These are phyloP conservation scores for Arthroderma uncinatum DNA, from an alignment of 2,329 filamentous ascomycete species.

Conservation along the genomic window DNA sequence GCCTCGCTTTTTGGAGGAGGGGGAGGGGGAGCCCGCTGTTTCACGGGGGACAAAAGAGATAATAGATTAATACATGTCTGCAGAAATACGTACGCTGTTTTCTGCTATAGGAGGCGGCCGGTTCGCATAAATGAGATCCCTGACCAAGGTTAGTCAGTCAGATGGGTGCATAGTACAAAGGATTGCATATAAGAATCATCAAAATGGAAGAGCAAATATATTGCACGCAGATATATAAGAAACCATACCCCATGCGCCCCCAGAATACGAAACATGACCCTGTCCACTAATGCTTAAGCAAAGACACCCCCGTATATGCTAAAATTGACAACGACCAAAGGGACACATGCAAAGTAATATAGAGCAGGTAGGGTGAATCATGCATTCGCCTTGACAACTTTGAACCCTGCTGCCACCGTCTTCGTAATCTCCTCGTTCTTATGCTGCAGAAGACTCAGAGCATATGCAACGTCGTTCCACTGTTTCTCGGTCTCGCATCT, in stretches of 20 bases:
- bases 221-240: not conserved
- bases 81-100: not conserved
- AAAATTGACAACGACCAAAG: no score
- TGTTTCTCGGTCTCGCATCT: slow-evolving; percentile 87
- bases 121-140: not conserved
- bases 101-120: not conserved
- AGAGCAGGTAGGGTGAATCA: slow-evolving; percentile 22
- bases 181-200: not conserved
- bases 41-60: not conserved
- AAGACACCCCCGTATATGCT: no score
- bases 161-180: not conserved
- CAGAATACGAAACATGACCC: not conserved
- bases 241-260: not conserved
- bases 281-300: not conserved
- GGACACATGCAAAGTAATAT: not conserved
- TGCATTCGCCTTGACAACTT: slow-evolving; percentile 53
- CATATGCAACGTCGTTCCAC: slow-evolving; percentile 96
- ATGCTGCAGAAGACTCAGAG: slow-evolving; percentile 76
- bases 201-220: not conserved
- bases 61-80: not conserved
- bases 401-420: slow-evolving; percentile 38
- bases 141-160: not conserved
- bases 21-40: not conserved
- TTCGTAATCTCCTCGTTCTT: slow-evolving; percentile 40
- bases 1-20: not conserved